Conservation (phyloP, 179 eudicot species). For the Amaranthus tricolor region DNA sequence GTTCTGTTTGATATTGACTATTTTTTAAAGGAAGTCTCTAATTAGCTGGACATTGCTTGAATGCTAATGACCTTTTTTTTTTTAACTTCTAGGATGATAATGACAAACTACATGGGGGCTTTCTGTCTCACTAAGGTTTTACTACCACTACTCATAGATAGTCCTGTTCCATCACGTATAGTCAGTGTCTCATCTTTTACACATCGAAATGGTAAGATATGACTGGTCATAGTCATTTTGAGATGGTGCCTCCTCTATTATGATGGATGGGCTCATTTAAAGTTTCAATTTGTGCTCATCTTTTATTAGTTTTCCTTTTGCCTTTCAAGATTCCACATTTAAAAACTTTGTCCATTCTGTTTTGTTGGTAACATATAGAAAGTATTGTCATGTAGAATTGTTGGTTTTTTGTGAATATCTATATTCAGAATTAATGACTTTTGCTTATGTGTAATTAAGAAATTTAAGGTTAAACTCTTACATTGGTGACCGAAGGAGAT, state of each 20-base stretch:
- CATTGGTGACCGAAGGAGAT: too few species aligned
- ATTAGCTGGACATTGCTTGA: not conserved
- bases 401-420: too few species aligned
- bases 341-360: too few species aligned
- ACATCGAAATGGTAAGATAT: conserved; percentile 65
- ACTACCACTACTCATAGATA: conserved; percentile 64
- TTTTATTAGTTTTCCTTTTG: too few species aligned
- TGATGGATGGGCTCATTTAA: not conserved
- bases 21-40: not conserved
- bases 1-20: not conserved
- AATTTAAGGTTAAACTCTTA: too few species aligned
- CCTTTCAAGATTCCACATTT: too few species aligned
- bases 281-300: not conserved
- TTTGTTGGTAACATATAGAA: too few species aligned
- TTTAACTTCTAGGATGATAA: conserved; percentile 63
- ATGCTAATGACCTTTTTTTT: conserved; percentile 11
- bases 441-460: too few species aligned
- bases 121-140: conserved; percentile 76
- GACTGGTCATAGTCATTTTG: conserved; percentile 6
- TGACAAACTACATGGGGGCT: conserved; percentile 80
- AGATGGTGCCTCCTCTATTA: not conserved
- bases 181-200: conserved; percentile 85
- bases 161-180: conserved; percentile 79
- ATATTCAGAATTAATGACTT: too few species aligned
- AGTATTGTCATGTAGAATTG: too few species aligned